Percentiles rank a stretch among this genome's conserved stretches.
These are phyloP conservation scores for Dothistroma pini DNA, from an alignment of 2,329 filamentous ascomycete genomes.

Conservation along the genomic window DNA sequence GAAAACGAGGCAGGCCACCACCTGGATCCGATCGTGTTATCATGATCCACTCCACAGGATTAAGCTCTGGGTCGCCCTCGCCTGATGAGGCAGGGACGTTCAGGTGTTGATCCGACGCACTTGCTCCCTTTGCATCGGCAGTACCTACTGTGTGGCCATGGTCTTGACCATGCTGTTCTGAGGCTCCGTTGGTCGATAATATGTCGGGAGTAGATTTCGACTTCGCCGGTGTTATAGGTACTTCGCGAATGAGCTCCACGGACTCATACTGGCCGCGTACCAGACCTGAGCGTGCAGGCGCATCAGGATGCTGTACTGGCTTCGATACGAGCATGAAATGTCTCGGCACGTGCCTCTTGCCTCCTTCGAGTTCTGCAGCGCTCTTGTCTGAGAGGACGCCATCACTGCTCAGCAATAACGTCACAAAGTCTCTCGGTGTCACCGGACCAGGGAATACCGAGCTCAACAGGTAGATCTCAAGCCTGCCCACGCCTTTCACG, in stretches of 20 bases:
- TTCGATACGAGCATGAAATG: constrained; percentile 87
- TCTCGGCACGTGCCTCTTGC: constrained; percentile 48
- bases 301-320: constrained; percentile 73
- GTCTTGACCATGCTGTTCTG: constrained; percentile 15
- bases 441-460: constrained; percentile 89
- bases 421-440: constrained; percentile 82
- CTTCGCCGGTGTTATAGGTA: constrained; percentile 54
- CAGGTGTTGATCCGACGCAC: constrained; percentile 37
- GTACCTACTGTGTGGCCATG: constrained; percentile 43
- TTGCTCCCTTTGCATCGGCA: constrained; percentile 36
- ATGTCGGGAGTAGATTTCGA: constrained; percentile 33
- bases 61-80: constrained; percentile 48
- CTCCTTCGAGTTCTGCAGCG: constrained; percentile 28
- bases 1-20: constrained; percentile 80
- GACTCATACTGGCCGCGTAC: constrained; percentile 87
- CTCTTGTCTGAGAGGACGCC: constrained; percentile 49
- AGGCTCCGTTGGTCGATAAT: constrained; percentile 13
- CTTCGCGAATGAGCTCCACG: constrained; percentile 83
- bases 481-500: constrained; percentile 57
- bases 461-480: constrained; percentile 79
- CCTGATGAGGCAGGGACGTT: constrained; percentile 25
- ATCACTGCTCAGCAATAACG: constrained; percentile 67
- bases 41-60: constrained; percentile 88
- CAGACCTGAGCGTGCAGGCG: constrained; percentile 65
- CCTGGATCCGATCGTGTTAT: constrained; percentile 85